Conservation (phyloP, 2,329 filamentous ascomycete genomes). For the Sporothrix protearum region DNA sequence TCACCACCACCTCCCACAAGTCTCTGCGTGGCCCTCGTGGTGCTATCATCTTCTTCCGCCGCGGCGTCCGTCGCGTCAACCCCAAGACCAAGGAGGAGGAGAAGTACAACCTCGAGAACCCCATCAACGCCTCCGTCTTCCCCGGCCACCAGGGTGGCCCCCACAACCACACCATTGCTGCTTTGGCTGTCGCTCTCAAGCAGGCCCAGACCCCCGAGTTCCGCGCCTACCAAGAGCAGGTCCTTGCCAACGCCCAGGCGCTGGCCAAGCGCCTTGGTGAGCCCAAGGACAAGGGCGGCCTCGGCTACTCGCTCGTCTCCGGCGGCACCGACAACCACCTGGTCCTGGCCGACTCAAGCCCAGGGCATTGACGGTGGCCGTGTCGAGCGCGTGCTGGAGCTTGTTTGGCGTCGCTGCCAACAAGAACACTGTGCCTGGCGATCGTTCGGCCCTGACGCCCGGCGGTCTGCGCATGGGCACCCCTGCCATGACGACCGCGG, state of each 20-base stretch:
- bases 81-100: slow-evolving; percentile 81
- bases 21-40: slow-evolving; percentile 90
- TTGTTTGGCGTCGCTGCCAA: slow-evolving; percentile 97
- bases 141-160: slow-evolving; percentile 96
- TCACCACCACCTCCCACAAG: slow-evolving; percentile 98
- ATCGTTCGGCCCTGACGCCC: slow-evolving; percentile 88
- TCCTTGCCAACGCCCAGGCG: slow-evolving; percentile 86
- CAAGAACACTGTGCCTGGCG: slow-evolving; percentile 97
- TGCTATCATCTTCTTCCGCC: slow-evolving; percentile 98
- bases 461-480: slow-evolving; percentile 92
- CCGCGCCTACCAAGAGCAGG: slow-evolving; percentile 84
- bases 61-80: slow-evolving; percentile 78
- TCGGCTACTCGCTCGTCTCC: slow-evolving; percentile 85
- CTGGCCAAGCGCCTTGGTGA: slow-evolving; percentile 67
- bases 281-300: slow-evolving; percentile 67
- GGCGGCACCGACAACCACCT: slow-evolving; percentile 98
- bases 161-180: slow-evolving; percentile 98
- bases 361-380: slow-evolving; percentile 83
- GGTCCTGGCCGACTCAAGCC: slow-evolving; percentile 84
- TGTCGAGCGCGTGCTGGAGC: slow-evolving; percentile 84
- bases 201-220: slow-evolving; percentile 89
- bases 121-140: slow-evolving; percentile 96
- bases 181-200: slow-evolving; percentile 88
- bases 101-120: slow-evolving; percentile 83
- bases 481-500: slow-evolving; percentile 97